Conservation (phyloP, 805 yeast species). For the Peterozyma toletana region DNA sequence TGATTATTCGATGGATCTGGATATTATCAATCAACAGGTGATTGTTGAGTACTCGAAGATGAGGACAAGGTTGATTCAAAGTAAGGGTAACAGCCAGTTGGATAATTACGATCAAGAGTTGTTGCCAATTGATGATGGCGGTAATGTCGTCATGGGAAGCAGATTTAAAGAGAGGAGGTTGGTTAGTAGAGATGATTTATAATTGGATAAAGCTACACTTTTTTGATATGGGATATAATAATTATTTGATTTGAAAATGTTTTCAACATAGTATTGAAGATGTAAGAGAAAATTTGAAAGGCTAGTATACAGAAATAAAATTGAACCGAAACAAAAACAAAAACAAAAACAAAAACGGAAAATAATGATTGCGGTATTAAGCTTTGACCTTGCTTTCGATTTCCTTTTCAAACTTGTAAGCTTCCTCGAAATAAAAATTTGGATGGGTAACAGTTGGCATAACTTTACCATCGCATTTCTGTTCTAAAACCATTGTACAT, state of each 20-base stretch:
- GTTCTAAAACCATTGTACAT: slow-evolving; percentile 82
- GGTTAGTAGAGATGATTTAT: slow-evolving; percentile 2
- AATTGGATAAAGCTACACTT: not conserved
- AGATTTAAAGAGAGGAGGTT: slow-evolving; percentile 56
- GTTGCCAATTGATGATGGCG: slow-evolving; percentile 63
- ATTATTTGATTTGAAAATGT: too few relatives aligned
- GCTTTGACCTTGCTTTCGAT: too few relatives aligned
- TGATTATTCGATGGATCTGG: slow-evolving; percentile 19
- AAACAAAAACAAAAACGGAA: too few relatives aligned
- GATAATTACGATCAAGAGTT: slow-evolving; percentile 45
- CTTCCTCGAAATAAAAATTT: slow-evolving; percentile 8
- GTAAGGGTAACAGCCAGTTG: slow-evolving; percentile 33
- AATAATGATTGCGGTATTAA: too few relatives aligned
- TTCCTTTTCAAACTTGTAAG: slow-evolving; percentile 5
- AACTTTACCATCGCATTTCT: slow-evolving; percentile 9
- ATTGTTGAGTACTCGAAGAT: slow-evolving; percentile 49
- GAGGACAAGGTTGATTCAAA: slow-evolving; percentile 40
- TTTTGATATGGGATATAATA: too few relatives aligned
- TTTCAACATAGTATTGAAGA: too few relatives aligned
- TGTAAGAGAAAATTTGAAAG: too few relatives aligned
- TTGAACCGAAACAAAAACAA: too few relatives aligned
- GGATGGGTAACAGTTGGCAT: slow-evolving; percentile 9
- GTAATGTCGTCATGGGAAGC: slow-evolving; percentile 53
- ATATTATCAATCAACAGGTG: slow-evolving; percentile 39
- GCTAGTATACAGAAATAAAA: too few relatives aligned